phyloP scores from a whole-genome alignment of 2,329 filamentous ascomycete species.

The Fusarium palustre region DNA sequence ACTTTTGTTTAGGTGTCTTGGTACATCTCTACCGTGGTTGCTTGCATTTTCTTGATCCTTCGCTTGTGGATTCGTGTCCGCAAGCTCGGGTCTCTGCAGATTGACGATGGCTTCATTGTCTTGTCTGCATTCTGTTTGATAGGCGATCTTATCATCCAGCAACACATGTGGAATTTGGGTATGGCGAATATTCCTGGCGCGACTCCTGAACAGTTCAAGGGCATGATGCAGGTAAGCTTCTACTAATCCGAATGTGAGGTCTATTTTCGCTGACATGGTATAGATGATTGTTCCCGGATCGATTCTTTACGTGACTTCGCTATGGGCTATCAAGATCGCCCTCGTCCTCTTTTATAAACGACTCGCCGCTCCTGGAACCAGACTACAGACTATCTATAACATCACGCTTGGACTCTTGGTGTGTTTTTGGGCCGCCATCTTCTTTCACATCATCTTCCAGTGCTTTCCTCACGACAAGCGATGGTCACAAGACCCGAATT shows the following conservation, averaged over 20 bases:
- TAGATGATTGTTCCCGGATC: slow-evolving; percentile 57
- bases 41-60: slow-evolving; percentile 32
- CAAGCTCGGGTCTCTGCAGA: slow-evolving; percentile 27
- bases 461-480: slow-evolving; percentile 52
- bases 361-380: slow-evolving; percentile 52
- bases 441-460: slow-evolving; percentile 56
- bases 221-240: slow-evolving; percentile 43
- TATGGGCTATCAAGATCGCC: slow-evolving; percentile 57
- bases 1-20: slow-evolving; percentile 33
- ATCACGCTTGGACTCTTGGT: slow-evolving; percentile 49
- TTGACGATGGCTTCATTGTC: slow-evolving; percentile 40
- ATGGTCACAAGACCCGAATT: slow-evolving; percentile 47
- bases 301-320: slow-evolving; percentile 54
- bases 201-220: slow-evolving; percentile 38
- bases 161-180: slow-evolving; percentile 44
- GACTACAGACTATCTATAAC: slow-evolving; percentile 54
- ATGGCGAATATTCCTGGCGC: slow-evolving; percentile 45
- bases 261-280: neutral
- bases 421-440: slow-evolving; percentile 50
- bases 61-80: slow-evolving; percentile 39
- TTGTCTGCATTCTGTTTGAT: slow-evolving; percentile 38
- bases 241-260: rapidly evolving
- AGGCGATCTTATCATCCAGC: slow-evolving; percentile 41
- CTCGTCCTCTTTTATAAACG: slow-evolving; percentile 57
- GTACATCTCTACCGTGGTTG: slow-evolving; percentile 41